phyloP scores from a whole-genome alignment of 2,329 filamentous ascomycete genomes.

The Nemania sp. region DNA sequence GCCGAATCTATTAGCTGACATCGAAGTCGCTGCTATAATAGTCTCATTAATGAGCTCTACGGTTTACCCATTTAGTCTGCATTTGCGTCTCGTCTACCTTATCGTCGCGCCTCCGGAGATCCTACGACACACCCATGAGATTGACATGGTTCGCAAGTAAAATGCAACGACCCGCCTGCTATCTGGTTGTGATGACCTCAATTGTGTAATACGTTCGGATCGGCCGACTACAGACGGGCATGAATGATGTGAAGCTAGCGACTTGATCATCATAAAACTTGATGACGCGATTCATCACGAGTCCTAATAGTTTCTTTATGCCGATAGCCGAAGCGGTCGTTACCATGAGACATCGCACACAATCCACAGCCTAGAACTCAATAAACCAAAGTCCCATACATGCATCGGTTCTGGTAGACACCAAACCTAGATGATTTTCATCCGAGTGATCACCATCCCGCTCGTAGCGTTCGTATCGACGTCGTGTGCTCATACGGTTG shows the following conservation, averaged over 20 bases:
- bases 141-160: neutral
- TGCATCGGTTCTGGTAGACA: no score
- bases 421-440: neutral
- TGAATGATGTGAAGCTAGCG: neutral
- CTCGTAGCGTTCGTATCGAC: neutral
- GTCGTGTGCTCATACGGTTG: neutral
- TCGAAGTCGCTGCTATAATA: neutral
- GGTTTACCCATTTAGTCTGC: neutral
- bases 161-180: neutral
- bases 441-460: neutral
- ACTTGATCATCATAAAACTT: neutral
- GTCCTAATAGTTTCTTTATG: neutral
- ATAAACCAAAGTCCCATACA: neutral
- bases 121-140: neutral
- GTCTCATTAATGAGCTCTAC: neutral
- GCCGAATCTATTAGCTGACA: neutral
- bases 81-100: neutral
- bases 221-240: neutral
- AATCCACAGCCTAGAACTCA: neutral
- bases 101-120: neutral
- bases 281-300: neutral
- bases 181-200: neutral
- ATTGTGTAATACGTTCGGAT: neutral
- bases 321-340: conserved; percentile 2
- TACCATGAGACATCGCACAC: neutral